A percentile compares a stretch with the other conserved stretches of the same genome.
Conservation (phyloP, 169 alveolate species). For the Eimeria acervulina region DNA sequence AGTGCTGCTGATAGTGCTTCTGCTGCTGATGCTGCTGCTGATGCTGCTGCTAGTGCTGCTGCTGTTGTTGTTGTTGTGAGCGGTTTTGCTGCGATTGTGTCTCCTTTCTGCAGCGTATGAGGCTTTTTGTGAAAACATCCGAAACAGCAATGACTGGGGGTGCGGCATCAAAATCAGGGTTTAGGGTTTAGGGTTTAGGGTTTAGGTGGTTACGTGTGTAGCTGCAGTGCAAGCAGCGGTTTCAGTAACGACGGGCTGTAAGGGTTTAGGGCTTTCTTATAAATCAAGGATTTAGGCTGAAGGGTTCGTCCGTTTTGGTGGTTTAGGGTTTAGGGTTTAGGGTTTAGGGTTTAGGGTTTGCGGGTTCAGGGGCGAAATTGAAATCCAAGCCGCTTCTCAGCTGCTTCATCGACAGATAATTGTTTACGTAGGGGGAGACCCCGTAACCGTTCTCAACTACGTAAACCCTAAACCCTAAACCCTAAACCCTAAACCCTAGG, state of each 20-base stretch:
- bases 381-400: too few species aligned
- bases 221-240: not conserved
- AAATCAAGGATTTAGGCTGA: not conserved
- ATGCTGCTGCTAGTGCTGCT: constrained; percentile 1
- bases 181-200: not conserved
- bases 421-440: too few species aligned
- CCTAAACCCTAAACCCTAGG: too few species aligned
- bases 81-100: not conserved
- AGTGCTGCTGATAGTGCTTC: not conserved
- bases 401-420: too few species aligned
- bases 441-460: too few species aligned
- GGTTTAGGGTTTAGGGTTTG: not conserved
- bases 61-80: not conserved
- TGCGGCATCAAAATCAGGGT: not conserved
- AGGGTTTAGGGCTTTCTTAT: not conserved
- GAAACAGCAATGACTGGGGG: constrained; percentile 38
- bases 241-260: not conserved
- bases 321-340: not conserved
- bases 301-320: too few species aligned
- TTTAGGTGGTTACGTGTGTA: not conserved
- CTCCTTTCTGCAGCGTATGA: not conserved
- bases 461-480: too few species aligned
- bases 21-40: constrained; percentile 28
- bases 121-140: constrained; percentile 15
- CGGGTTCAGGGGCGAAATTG: too few species aligned